Base-by-base conservation (phyloP, 129 eudicot genomes). In the Arctium minus region DNA sequence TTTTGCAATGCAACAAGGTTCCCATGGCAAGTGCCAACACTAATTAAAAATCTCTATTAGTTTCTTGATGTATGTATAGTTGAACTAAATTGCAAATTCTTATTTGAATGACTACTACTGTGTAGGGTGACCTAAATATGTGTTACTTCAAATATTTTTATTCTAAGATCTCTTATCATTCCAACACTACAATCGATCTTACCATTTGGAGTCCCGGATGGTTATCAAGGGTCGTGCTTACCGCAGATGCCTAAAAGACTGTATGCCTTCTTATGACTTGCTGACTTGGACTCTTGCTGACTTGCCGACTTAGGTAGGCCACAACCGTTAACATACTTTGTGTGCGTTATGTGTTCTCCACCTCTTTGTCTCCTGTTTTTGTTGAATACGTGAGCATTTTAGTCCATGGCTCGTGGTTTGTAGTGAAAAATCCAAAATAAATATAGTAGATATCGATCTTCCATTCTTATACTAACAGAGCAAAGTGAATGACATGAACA, bases 141-240 rank as follows among this genome's bases (percentile, higher is more conserved):
- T 88, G 1, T 39, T 70, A 62, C 32, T 79, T 88, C 97, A 97
- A 96, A 98, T 89, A 92, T 93, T 44, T 79, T 87, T 79, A 80
- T 89, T 76, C 89, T 96, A 81, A 92, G 90, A 80, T 85, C 91
- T 46, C 76, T 88, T 75, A 82, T 96, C 84, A 82, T 85, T 81
- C 99, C 99, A 27, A 85, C 86, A 6, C 80, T 96, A 69, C 86
- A 89, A 82, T 90, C 94, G 97, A 88, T 96, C 77, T 90, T 96
- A 74, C 98, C 99, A 22, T 91, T 81, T 81, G 88, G 78, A 40
- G 87, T 88, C 89, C 86, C 90, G 36, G 83, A 80, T 48, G 82
- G 72, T 64, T 76, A 83, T 68, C 85, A 85, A 85, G 92, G 90
- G 75, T 46, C 65, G 36, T 96, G 98, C 82, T 79, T 74, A 17